Conservation (phyloP, 805 yeast genomes). For the Cyberlindnera subsufficiens region DNA sequence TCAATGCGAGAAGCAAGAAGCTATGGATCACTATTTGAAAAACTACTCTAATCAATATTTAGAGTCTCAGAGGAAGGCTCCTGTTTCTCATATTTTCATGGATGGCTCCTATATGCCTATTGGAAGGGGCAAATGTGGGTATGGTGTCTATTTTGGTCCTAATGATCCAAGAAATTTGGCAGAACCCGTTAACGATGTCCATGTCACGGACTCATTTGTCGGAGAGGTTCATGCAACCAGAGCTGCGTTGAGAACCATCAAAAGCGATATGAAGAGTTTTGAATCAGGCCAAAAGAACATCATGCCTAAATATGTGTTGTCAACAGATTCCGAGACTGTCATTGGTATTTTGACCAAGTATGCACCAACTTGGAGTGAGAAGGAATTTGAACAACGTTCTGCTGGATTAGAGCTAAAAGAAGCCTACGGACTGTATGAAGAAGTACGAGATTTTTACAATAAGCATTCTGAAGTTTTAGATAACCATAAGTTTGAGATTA, state of each 20-base stretch:
- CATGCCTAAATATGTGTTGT: slow-evolving; percentile 34
- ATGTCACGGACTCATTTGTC: slow-evolving; percentile 64
- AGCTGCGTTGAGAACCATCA: slow-evolving; percentile 44
- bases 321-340: slow-evolving; percentile 70
- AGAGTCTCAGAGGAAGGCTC: slow-evolving; percentile 4
- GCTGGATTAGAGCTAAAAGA: slow-evolving; percentile 27
- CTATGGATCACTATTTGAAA: slow-evolving; percentile 1
- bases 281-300: slow-evolving; percentile 10
- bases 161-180: slow-evolving; percentile 49
- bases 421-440: slow-evolving; percentile 36
- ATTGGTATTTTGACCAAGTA: slow-evolving; percentile 52
- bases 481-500: slow-evolving; percentile 36
- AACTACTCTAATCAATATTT: slow-evolving; percentile 2
- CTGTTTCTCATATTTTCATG: slow-evolving; percentile 40
- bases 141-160: slow-evolving; percentile 68
- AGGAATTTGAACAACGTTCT: slow-evolving; percentile 43
- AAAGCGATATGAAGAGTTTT: slow-evolving; percentile 25
- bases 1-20: background rate
- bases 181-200: slow-evolving; percentile 38
- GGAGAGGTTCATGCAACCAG: slow-evolving; percentile 72
- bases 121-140: slow-evolving; percentile 65
- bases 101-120: slow-evolving; percentile 64
- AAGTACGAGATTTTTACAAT: slow-evolving; percentile 33
- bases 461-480: slow-evolving; percentile 18
- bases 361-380: slow-evolving; percentile 47